Evolutionary conservation across 1,139 yeast species (phyloP), one percentile per base, ranked within the genome.

Genomic region (Lodderomyces parapsilosis): DNA sequence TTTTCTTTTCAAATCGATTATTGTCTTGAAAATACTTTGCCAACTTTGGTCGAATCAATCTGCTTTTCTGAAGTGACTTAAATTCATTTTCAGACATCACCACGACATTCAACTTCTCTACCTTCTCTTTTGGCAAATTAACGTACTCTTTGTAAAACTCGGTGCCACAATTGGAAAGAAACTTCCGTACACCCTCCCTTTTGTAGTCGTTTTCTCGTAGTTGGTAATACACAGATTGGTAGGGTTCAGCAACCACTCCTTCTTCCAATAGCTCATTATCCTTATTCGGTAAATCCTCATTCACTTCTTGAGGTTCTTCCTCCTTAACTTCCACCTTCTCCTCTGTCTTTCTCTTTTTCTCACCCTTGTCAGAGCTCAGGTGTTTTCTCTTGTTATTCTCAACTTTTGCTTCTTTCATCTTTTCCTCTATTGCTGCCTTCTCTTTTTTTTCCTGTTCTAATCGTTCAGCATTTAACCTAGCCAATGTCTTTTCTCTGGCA

Each of bases 191-290:
- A 0, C 58, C 44, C 11, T 66, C 62, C 33, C 73, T 74, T 49
- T 73, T 74, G 57, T 68, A 80, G 48, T 77, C 82, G 49, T 74
- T 75, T n/a, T 58, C 57, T 41, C 63, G 59, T 25, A 80, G 57
- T 24, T 74, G 73, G 49, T 74, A 74, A 53, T 74, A 81, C 1
- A 74, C 71, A 2, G 80, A 71, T 42, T 78, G 77, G 49, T 78
- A 78, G 1, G 71, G 60, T 44, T 79, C 83, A 2, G 77, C 70
- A 3, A 76, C 56, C 7, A 62, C 56, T 0, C 76, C 76, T 39
- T 66, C 74, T 27, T 64, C 71, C 15, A 70, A 60, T 37, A 68
- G 58, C 38, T 65, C 72, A 49, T 73, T 71, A 23, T 64, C 67
- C 48, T 60, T 62, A 44, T 71, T 71, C 6, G 74, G 73, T n/a